These are phyloP conservation scores for Hsuehochloa calcarea DNA, from an alignment of 176 grass and related monocot species.

Conservation along the genomic window DNA sequence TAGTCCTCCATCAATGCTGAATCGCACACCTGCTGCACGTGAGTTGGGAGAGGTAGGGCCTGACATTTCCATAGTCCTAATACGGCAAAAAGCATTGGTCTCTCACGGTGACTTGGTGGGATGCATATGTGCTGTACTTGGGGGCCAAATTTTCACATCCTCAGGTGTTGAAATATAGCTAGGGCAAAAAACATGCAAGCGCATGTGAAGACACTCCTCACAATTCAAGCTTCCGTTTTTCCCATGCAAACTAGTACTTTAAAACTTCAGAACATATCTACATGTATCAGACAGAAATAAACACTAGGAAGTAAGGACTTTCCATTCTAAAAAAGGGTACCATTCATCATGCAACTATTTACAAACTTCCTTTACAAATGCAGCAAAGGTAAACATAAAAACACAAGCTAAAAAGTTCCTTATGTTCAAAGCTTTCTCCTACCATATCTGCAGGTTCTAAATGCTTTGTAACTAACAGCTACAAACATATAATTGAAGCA, in stretches of 20 bases:
- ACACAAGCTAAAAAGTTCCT: not conserved
- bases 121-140: not conserved
- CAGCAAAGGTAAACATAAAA: not conserved
- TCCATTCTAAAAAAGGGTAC: not conserved
- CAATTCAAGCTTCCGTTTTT: not conserved
- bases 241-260: not conserved
- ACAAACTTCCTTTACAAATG: not conserved
- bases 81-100: not conserved
- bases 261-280: not conserved
- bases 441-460: not conserved
- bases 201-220: not conserved
- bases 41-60: not conserved
- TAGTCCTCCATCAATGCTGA: not conserved
- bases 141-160: not conserved
- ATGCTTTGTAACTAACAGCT: not conserved
- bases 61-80: not conserved
- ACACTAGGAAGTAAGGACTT: not conserved
- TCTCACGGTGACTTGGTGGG: not conserved
- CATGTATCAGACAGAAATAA: not conserved
- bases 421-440: not conserved
- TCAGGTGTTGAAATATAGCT: not conserved
- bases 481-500: not conserved
- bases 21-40: not conserved
- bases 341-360: not conserved
- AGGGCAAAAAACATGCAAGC: not conserved